Conservation (phyloP, 345 rosid species). For the Citrus mangshanensis region DNA sequence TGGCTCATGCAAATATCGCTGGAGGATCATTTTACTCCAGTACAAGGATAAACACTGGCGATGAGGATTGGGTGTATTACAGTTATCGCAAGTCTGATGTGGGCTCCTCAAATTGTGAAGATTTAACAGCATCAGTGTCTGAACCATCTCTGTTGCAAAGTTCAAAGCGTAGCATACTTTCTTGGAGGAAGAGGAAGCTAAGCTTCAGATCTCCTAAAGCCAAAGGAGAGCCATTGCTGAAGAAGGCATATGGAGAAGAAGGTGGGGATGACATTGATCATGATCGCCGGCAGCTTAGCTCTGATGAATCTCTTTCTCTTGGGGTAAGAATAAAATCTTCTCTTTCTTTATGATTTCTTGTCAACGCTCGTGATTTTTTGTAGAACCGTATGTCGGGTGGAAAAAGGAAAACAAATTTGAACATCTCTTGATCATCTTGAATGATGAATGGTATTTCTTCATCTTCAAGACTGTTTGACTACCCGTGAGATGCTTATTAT, state of each 20-base stretch:
- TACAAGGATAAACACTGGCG: conserved; percentile 38
- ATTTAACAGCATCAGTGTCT: conserved; percentile 34
- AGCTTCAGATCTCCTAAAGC: conserved; percentile 84
- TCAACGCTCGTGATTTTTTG: neutral
- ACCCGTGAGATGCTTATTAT: neutral
- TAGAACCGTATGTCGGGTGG: neutral
- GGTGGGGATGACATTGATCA: conserved; percentile 99
- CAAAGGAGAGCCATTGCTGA: conserved; percentile 89
- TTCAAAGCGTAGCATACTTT: conserved; percentile 61
- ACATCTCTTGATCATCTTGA: neutral
- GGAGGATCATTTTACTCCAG: conserved; percentile 67
- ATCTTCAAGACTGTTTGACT: neutral
- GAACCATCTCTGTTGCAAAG: conserved; percentile 47
- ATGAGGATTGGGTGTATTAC: conserved; percentile 83
- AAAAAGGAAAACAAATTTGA: neutral
- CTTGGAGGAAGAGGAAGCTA: conserved; percentile 93
- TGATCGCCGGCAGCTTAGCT: conserved; percentile 88
- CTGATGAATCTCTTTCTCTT: conserved; percentile 58
- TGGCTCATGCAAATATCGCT: conserved; percentile 72
- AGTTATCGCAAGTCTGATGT: conserved; percentile 69
- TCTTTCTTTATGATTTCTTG: neutral
- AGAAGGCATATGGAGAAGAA: conserved; percentile 86
- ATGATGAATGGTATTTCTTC: neutral
- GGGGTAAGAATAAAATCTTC: conserved; percentile 41
- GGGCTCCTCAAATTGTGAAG: conserved; percentile 45